Conservation (phyloP, 1,284 basidiomycete species). For the Boletus smithii region DNA sequence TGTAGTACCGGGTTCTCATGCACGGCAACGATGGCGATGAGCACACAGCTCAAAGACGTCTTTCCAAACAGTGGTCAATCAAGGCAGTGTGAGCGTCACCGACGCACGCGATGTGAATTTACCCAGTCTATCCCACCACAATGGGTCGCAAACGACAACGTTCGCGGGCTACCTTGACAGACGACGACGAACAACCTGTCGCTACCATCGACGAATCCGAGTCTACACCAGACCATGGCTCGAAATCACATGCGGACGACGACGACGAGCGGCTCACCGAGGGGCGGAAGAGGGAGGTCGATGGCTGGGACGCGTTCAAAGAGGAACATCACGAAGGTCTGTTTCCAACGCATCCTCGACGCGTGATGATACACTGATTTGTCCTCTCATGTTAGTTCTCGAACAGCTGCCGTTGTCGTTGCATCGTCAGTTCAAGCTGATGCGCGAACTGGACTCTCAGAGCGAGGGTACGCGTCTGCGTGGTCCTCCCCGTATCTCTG, state of each 20-base stretch:
- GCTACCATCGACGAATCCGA: constrained; percentile 12
- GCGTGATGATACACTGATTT: not conserved
- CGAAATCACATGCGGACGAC: constrained; percentile 4
- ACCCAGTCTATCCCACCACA: constrained; percentile 3
- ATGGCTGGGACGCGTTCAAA: constrained; percentile 72
- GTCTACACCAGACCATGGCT: constrained; percentile 9
- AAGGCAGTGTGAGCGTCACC: not conserved
- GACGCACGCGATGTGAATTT: too few relatives aligned
- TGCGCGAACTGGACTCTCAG: constrained; percentile 82
- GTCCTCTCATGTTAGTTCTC: constrained; percentile 48
- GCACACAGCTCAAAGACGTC: not conserved
- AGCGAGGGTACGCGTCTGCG: constrained; percentile 51
- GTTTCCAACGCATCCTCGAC: constrained; percentile 9
- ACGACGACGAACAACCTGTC: constrained; percentile 24
- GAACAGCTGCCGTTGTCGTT: constrained; percentile 86
- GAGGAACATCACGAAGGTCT: constrained; percentile 78
- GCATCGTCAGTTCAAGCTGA: constrained; percentile 74
- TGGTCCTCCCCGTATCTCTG: not conserved
- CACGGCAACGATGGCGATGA: not conserved
- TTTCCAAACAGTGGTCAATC: too few relatives aligned
- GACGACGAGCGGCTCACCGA: constrained; percentile 18
- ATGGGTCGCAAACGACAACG: constrained; percentile 48
- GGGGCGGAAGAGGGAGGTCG: constrained; percentile 50
- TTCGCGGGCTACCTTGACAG: constrained; percentile 40
- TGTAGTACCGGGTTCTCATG: not conserved